Evolutionary conservation across 768 basidiomycete genomes (phyloP), one percentile per base, ranked within the genome.

Genomic region (Chalciporus pseudorubinellus): DNA sequence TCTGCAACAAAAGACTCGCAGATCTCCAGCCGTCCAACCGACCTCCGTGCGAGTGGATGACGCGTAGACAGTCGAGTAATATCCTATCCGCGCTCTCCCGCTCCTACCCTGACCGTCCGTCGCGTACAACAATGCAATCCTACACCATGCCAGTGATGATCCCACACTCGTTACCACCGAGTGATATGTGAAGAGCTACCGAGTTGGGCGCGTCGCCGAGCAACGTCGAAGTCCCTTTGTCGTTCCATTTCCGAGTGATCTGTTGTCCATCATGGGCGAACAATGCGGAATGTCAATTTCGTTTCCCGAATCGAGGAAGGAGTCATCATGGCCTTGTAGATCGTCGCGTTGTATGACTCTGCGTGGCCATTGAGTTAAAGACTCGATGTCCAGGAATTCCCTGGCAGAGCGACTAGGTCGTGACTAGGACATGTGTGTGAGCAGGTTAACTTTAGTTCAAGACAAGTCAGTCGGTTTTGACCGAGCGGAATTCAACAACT

Each of bases 281-380:
- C 64, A 65, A 65, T 65, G 63, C 64, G 55, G 63, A 62, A 39
- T 20, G 21, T 34, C 33, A 59, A 60, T 52, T 29, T 44, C 22
- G 18, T 28, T 20, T 44, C 4, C 36, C 16, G 10, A 1, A 16
- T 36, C 7, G 34, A 36, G n/a, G 14, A 36, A 36, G n/a, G 3
- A 16, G 34, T n/a, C 34, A 16, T 36, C 34, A 34, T 16, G 33
- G 33, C 10, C 13, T 33, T 9, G 31, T 33, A 28, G 26, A 28
- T 28, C 9, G 26, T 4, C 9, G n/a, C n/a, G 26, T 31, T 11
- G 10, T 31, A 8, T 21, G 34, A 10, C 14, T 16, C 4, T 36
- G 34, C 34, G n/a, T n/a, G 34, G 6, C 34, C 33, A 34, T 34
- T n/a, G n/a, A n/a, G n/a, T 34, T 34, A 34, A 34, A 34, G 33